Base-by-base conservation (phyloP, 805 yeast genomes). In the Lachancea mirantina region DNA sequence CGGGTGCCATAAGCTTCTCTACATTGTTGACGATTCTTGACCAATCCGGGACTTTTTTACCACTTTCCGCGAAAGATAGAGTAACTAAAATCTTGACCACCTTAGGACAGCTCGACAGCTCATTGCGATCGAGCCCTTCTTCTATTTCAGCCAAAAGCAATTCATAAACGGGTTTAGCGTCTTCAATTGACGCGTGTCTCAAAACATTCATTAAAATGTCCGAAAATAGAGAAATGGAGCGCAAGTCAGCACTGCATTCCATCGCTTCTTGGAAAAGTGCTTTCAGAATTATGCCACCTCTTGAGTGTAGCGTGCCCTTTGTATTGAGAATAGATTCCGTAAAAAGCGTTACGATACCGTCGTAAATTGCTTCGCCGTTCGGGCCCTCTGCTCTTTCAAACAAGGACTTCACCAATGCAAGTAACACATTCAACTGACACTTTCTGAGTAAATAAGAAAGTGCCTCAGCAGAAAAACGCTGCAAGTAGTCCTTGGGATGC, bases 381-480 rank as follows among this genome's bases (percentile, higher is more conserved):
- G 61, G 33, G 51, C 59, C 30, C 4, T 27, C 11, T 56, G 60
- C 17, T 24, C 62, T 64, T 19, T 54, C 45, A 29, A 73, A 63
- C 2, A 71, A 52, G 39, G 52, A 64, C 2, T 59, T 47, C 6
- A 82, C 61, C 27, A 83, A 70, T 0, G 43, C 36, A 1, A 52
- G 46, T 29, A 87, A 58, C 5, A 70, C 59, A 1, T 66, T 66
- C 0, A 64, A 52, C 15, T 67, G 65, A 40, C 83, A 67, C 54
- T 84, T 84, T 50, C 92, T 74, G 7, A 89, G 63, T 36, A 89
- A 62, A 47, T 82, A 92, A 0, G 96, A 83, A 28, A 89, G 56
- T 0, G 96, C 92, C 56, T 89, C 96, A 0, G 96, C 87, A 14
- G 94, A 77, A 48, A 89, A 92, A 40, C 94, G 68, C 1, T 84